Evolutionary conservation across 768 basidiomycete species (phyloP), one percentile per base, ranked within the genome.

Genomic region (Coprinopsis marcescibilis): DNA sequence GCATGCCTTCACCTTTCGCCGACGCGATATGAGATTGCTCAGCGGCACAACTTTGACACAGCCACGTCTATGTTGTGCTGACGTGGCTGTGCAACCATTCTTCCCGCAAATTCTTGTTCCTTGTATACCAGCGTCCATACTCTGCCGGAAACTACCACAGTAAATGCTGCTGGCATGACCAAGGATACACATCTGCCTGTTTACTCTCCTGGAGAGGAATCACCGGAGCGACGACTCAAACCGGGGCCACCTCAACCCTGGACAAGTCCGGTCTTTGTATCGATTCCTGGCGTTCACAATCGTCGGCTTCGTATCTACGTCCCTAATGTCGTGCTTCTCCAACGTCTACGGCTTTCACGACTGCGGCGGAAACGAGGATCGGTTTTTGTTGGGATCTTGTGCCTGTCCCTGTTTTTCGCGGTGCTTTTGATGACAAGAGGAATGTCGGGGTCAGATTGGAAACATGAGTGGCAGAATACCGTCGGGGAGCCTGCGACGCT

Each of bases 401-500:
- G 77, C 57, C 52, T 83, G 36, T 73, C 74, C 21, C 58, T 77
- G 34, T 57, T 83, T 29, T 66, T 78, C 53, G 72, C 70, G 17
- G 55, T 79, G 39, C 51, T 72, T n/a, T 57, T 79, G 20, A 67
- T 77, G 56, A 55, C 66, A 60, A 63, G 67, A 61, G 49, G 66
- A 54, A 67, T 69, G 58, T 68, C 61, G 50, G 63, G 54, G 55
- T 65, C 57, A 57, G 69, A 69, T 56, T 75, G 70, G 70, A 59
- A 60, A 60, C 67, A 68, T 52, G 63, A 66, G 42, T 67, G 73
- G 65, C 64, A 47, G 52, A 41, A 44, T 32, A 51, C 57, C 14
- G 48, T 55, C 19, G 57, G 65, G n/a, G 73, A 83, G 26, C 67
- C 77, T 13, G 68, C 86, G 1, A 88, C 88, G 29, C 73, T 89